A percentile compares a stretch with the other conserved stretches of the same genome.
These are phyloP conservation scores for Fonsecaea multimorphosa DNA, from an alignment of 2,329 filamentous ascomycete genomes.

Conservation along the genomic window DNA sequence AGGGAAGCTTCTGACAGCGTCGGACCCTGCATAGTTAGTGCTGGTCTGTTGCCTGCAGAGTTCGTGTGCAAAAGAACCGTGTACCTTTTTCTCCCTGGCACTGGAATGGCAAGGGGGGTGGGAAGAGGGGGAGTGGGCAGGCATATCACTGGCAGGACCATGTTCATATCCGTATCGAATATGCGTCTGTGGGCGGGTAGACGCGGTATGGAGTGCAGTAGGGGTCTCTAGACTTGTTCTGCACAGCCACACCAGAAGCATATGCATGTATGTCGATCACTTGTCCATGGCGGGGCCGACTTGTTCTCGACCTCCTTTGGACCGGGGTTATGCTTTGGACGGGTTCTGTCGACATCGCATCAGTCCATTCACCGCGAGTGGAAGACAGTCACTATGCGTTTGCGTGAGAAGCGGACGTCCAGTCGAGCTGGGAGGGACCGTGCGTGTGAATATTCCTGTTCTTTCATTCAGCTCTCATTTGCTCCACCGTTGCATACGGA, in stretches of 20 bases:
- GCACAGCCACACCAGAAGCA: slow-evolving; percentile 1
- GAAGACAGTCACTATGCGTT: not conserved
- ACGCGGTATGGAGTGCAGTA: slow-evolving; percentile 1
- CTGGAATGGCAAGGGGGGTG: not conserved
- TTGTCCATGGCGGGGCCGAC: not conserved
- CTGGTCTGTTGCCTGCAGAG: not conserved
- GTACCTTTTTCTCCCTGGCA: not conserved
- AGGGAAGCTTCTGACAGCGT: not conserved
- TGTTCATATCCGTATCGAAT: not conserved
- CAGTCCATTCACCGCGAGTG: not conserved
- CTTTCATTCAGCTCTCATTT: not conserved
- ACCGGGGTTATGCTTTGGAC: not conserved
- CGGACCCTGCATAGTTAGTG: slow-evolving; percentile 1
- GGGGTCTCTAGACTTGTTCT: not conserved
- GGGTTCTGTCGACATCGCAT: not conserved
- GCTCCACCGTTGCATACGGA: not conserved
- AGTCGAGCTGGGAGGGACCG: not conserved
- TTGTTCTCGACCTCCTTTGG: not conserved
- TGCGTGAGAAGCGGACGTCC: not conserved
- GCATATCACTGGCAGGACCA: not conserved
- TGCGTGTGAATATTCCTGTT: not conserved
- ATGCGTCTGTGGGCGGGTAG: not conserved
- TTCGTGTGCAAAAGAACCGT: not conserved
- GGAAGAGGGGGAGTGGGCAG: not conserved
- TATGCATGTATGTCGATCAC: slow-evolving; percentile 6